Conservation (phyloP, 306 rosid genomes). For the Sechiopsis laciniata region DNA sequence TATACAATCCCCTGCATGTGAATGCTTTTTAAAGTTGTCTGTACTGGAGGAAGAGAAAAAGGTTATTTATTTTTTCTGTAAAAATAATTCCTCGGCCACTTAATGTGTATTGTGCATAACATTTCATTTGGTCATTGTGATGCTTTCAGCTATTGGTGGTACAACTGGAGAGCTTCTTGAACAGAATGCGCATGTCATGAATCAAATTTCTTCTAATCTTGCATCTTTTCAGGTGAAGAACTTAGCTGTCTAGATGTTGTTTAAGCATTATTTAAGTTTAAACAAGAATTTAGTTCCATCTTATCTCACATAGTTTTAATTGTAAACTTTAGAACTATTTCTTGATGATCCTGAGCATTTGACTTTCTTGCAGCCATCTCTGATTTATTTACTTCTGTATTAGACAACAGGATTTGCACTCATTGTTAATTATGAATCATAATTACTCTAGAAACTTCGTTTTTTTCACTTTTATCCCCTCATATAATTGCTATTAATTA, state of each 20-base stretch:
- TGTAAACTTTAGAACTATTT: neutral
- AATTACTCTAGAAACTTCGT: neutral
- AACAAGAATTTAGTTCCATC: neutral
- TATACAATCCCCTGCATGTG: neutral
- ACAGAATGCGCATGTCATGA: conserved; percentile 40
- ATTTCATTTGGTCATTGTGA: conserved; percentile 19
- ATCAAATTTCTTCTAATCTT: conserved; percentile 42
- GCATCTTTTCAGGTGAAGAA: conserved; percentile 38
- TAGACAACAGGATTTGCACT: neutral
- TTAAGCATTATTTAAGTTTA: conserved; percentile 4
- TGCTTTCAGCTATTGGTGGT: conserved; percentile 44
- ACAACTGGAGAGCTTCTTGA: conserved; percentile 45
- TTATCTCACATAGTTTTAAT: neutral
- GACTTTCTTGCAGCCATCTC: neutral
- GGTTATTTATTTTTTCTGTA: neutral
- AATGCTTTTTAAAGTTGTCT: neutral
- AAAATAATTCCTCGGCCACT: no score
- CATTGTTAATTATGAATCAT: neutral
- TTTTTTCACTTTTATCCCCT: neutral
- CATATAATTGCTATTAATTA: neutral
- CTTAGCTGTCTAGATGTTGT: conserved; percentile 12
- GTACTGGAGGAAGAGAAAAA: neutral
- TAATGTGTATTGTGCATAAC: conserved; percentile 1
- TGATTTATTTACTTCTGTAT: neutral
- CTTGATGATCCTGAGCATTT: neutral